Evolutionary conservation across 495 filamentous ascomycete genomes (phyloP), one percentile per base, ranked within the genome.

Genomic region (Penicillium riverlandense): DNA sequence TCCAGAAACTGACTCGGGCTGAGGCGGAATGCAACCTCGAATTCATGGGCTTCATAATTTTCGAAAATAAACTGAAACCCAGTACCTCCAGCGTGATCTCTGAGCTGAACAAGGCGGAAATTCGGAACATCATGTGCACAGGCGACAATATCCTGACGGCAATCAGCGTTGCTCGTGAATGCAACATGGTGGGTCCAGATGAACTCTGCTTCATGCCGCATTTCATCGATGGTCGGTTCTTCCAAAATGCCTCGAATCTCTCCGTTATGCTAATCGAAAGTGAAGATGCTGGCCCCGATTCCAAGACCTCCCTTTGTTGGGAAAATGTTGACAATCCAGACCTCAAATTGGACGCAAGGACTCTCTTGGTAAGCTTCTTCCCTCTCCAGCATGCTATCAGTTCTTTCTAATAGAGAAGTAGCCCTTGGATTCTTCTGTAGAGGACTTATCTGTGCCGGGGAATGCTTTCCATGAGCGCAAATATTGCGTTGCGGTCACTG

Each of bases 131-230:
- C 42, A 99, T 99, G 94, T 95, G 92, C 50, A 99, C 94, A 1
- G 94, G 94, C 39, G 94, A 99, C 68, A 99, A 99, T 47, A 97
- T 99, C 45, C 72, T 97, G 35, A 99, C 94, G 11, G 94, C 94
- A 11, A 86, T 99, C 52, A 96, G 90, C 58, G 94, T 99, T 48
- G 92, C 91, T 6, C 80, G 89, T 53, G 90, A 99, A 59, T 97
- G 92, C 63, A 75, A 81, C 43, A 72, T 99, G 45, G 81, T 99
- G 42, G 80, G 87, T 47, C 77, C 71, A 43, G 78, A 78, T 37
- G 85, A 89, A 4, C 85, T 90, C 43, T 96, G 91, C 61, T 99
- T 95, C 51, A 82, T 96, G 7, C 90, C 94, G 11, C 88, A 88
- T 61, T 90, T 97, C 61, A 55, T 77, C 8, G 81, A 95, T 66